phyloP scores from a whole-genome alignment of 139 green algal genomes.

The Diplosphaera chodatii region DNA sequence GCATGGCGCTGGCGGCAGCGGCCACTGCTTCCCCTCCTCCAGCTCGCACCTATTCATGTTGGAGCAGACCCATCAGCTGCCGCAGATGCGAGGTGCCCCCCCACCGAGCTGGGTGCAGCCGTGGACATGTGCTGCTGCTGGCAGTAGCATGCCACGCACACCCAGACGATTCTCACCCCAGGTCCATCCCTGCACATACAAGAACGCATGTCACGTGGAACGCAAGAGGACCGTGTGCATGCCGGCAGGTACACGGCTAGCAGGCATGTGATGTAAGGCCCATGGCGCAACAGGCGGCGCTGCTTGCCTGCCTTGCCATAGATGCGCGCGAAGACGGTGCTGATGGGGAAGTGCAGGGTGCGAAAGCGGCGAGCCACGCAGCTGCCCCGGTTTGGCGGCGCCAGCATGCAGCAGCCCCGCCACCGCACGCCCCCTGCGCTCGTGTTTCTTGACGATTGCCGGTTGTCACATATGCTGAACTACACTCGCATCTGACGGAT shows the following conservation, averaged over 20 bases:
- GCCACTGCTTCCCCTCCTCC: slow-evolving; percentile 3
- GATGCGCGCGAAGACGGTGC: neutral
- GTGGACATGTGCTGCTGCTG: too few relatives aligned
- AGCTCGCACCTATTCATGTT: too few relatives aligned
- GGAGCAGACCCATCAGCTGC: too few relatives aligned
- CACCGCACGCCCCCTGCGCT: slow-evolving; percentile 8
- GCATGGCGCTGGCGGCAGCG: slow-evolving; percentile 3
- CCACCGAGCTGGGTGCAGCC: too few relatives aligned
- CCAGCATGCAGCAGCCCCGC: slow-evolving; percentile 12
- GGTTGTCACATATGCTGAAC: neutral
- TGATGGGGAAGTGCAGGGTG: neutral
- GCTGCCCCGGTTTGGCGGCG: slow-evolving; percentile 13
- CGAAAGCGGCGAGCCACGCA: neutral
- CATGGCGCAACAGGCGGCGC: neutral
- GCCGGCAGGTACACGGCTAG: too few relatives aligned
- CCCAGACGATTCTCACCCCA: too few relatives aligned
- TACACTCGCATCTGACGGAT: neutral
- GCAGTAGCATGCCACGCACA: too few relatives aligned
- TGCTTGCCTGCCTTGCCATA: neutral
- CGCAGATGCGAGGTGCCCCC: too few relatives aligned
- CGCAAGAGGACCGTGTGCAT: too few relatives aligned
- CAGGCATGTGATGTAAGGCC: neutral
- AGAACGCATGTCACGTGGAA: too few relatives aligned
- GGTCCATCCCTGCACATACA: slow-evolving; percentile 11
- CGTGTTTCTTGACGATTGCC: neutral